Evolutionary conservation across 257 asterid species (phyloP).

Genomic region (Solanum habrochaites): DNA sequence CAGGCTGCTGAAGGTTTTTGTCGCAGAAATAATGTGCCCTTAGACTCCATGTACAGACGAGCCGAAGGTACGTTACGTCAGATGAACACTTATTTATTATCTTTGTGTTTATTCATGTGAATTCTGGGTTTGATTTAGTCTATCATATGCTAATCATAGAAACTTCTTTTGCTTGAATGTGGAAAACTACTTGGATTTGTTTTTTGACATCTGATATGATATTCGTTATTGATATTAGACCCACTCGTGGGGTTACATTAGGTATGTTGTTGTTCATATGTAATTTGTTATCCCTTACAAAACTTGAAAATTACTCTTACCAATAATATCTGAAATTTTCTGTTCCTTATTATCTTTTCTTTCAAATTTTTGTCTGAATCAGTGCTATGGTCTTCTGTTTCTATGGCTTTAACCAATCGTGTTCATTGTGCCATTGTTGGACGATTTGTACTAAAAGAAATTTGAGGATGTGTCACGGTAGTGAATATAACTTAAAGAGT

Average conservation of each 20-base stretch:
- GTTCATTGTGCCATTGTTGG: neutral
- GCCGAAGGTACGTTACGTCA: conserved; percentile 50
- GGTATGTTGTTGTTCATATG: neutral
- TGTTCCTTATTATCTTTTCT: neutral
- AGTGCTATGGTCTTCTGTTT: neutral
- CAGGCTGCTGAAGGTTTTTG: conserved; percentile 99
- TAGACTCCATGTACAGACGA: conserved; percentile 64
- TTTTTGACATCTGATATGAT: neutral
- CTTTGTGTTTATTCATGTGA: neutral
- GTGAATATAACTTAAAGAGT: neutral
- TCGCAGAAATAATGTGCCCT: conserved; percentile 66
- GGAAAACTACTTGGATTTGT: neutral
- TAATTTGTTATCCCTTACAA: neutral
- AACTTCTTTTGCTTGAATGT: neutral
- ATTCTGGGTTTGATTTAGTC: neutral
- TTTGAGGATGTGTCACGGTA: neutral
- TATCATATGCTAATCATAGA: neutral
- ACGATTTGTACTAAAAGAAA: neutral
- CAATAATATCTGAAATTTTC: neutral
- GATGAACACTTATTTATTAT: neutral
- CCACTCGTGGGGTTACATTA: neutral
- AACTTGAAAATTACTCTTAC: neutral
- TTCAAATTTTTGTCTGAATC: neutral
- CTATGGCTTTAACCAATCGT: neutral
- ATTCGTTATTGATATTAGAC: neutral